Evolutionary conservation across 1,139 yeast species (phyloP).

Genomic region (Schizosaccharomyces versatilis): DNA sequence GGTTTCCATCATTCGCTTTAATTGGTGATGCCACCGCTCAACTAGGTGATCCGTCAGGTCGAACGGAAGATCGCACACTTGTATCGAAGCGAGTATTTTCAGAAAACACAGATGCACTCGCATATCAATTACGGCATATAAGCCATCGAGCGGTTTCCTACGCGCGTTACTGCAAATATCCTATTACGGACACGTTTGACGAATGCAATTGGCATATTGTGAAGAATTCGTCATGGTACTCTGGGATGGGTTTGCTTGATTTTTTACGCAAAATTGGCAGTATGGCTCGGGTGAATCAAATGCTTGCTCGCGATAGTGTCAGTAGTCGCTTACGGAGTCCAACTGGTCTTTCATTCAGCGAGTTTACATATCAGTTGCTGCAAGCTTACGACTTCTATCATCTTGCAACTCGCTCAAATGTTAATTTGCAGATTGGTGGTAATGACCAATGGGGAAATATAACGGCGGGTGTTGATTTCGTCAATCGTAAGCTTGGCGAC

Average conservation of each 20-base stretch:
- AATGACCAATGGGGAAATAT: constrained; percentile 98
- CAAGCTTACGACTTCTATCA: constrained; percentile 93
- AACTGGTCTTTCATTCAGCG: constrained; percentile 52
- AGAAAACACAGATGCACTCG: constrained; percentile 38
- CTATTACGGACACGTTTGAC: neutral
- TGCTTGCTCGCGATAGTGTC: constrained; percentile 78
- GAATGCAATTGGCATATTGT: constrained; percentile 15
- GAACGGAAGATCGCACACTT: constrained; percentile 46
- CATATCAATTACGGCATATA: constrained; percentile 38
- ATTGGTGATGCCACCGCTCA: constrained; percentile 95
- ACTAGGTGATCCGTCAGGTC: constrained; percentile 94
- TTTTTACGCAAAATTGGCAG: constrained; percentile 61
- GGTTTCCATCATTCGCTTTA: constrained; percentile 59
- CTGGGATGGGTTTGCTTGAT: constrained; percentile 45
- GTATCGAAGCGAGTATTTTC: constrained; percentile 32
- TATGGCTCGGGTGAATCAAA: constrained; percentile 58
- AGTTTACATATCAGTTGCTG: constrained; percentile 72
- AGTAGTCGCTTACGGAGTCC: constrained; percentile 47
- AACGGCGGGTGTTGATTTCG: constrained; percentile 83
- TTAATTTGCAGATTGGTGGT: constrained; percentile 68
- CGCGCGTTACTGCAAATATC: constrained; percentile 34
- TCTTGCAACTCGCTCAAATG: constrained; percentile 35
- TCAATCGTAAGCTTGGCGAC: constrained; percentile 26
- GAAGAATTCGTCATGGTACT: constrained; percentile 79
- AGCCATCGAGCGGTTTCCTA: constrained; percentile 38